Evolutionary conservation across 257 asterid genomes (phyloP), one percentile per base, ranked within the genome.

Genomic region (Solanum chmielewskii): DNA sequence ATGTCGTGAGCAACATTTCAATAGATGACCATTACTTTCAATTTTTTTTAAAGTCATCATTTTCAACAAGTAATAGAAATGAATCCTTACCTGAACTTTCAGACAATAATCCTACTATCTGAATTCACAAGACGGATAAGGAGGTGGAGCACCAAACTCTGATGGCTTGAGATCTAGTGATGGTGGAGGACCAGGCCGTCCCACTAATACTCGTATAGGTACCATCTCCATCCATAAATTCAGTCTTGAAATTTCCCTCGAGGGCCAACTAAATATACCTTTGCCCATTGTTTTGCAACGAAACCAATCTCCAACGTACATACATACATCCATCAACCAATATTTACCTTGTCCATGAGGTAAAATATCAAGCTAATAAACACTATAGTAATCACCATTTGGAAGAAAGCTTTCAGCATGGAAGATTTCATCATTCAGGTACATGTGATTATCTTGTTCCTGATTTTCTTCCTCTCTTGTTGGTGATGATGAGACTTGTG

Each of bases 321-420:
- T 92, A 23, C 98, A 95, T 1, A 98, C 99, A 62, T 95, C 99
- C 0, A 98, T 94, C 99, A 98, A 96, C 97, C 95, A 93, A 75
- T 96, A 96, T 83, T 95, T 96, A 1, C 99, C 99, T 4, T 87
- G 86, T 4, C 98, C 99, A 23, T 95, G 99, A 2, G 99, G 99
- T 80, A 94, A 94, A 87, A 87, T 93, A 44, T 96, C 97, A 2
- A 92, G 87, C 98, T 98, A 96, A 88, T 85, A 91, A 2, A 98
- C 99, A 0, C 94, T 89, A 90, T 96, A 96, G 64, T 96, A 95
- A 87, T 96, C 99, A 9, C 98, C 99, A 47, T 96, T 95, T 7
- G 96, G 93, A 7, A 96, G 95, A 90, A 93, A 95, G 45, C 92
- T 91, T 89, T 96, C 99, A 1, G 94, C 93, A 9, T 94, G 97